Percentiles rank a stretch among this genome's conserved stretches.
Conservation (phyloP, 352 stramenopile genomes). For the Saprolegnia parasitica region DNA sequence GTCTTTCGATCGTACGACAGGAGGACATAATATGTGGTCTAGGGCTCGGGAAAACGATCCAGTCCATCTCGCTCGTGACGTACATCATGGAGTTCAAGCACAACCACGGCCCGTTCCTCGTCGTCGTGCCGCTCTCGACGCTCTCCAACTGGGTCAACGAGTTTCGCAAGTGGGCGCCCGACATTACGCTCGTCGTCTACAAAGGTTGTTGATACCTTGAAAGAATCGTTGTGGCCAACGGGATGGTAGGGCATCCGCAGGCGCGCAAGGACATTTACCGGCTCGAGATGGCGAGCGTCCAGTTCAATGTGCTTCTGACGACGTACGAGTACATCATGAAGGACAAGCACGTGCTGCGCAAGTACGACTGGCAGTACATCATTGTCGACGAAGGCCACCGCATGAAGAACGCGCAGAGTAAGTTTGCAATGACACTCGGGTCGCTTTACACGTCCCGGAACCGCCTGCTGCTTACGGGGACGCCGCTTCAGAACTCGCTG, state of each 20-base stretch:
- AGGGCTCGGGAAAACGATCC: slow-evolving; percentile 77
- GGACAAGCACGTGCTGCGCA: slow-evolving; percentile 84
- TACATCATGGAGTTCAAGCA: slow-evolving; percentile 81
- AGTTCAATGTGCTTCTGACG: slow-evolving; percentile 91
- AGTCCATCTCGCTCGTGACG: slow-evolving; percentile 80
- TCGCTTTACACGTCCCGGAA: slow-evolving; percentile 75
- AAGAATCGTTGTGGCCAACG: not conserved
- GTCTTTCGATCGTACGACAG: too few species aligned
- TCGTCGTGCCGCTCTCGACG: slow-evolving; percentile 96
- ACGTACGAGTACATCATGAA: slow-evolving; percentile 95
- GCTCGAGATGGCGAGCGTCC: slow-evolving; percentile 76
- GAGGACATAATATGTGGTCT: not conserved
- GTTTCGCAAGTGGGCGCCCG: slow-evolving; percentile 91
- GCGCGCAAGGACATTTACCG: slow-evolving; percentile 76
- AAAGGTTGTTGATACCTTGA: slow-evolving; percentile 38
- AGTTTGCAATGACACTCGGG: slow-evolving; percentile 84
- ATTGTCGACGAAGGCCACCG: slow-evolving; percentile 93
- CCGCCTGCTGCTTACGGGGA: slow-evolving; percentile 97
- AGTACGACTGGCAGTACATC: slow-evolving; percentile 91
- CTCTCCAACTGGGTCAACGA: slow-evolving; percentile 94
- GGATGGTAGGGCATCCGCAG: slow-evolving; percentile 39
- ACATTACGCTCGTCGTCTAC: slow-evolving; percentile 98
- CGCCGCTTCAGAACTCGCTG: slow-evolving; percentile 96
- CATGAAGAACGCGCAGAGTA: slow-evolving; percentile 89
- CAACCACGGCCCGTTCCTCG: slow-evolving; percentile 93